Conservation (phyloP, 2,329 filamentous ascomycete species). For the Beauveria australis region DNA sequence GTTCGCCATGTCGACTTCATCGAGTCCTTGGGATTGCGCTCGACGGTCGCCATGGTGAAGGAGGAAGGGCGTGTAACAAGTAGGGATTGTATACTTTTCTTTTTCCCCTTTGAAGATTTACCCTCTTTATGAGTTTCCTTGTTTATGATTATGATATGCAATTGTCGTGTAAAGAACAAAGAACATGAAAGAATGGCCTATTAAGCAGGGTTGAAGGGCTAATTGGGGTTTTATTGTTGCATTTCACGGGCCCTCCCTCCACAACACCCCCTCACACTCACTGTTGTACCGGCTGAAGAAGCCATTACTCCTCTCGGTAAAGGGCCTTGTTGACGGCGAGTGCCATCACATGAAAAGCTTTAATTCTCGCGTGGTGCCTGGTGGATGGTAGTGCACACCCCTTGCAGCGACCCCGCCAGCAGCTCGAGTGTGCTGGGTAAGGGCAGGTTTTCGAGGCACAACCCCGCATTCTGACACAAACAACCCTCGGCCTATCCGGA, state of each 20-base stretch:
- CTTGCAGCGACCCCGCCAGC: background rate
- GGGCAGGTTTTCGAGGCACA: background rate
- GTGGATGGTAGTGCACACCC: background rate
- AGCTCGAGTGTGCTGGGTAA: background rate
- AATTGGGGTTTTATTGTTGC: background rate
- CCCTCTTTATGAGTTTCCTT: background rate
- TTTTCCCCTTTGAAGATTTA: background rate
- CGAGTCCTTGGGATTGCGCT: slow-evolving; percentile 20
- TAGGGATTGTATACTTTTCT: background rate
- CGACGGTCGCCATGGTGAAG: slow-evolving; percentile 3
- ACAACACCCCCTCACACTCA: background rate
- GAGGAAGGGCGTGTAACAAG: background rate
- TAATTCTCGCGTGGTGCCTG: background rate
- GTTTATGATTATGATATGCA: background rate
- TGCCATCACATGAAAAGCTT: slow-evolving; percentile 7
- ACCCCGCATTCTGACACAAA: background rate
- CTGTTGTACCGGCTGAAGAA: background rate
- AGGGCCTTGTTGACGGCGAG: background rate
- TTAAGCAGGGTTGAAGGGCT: background rate
- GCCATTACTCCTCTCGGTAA: background rate
- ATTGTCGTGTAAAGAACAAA: too few species aligned
- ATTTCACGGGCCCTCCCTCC: too few species aligned
- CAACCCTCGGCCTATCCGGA: background rate
- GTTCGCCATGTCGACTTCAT: slow-evolving; percentile 30
- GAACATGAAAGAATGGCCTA: background rate